Base-by-base conservation (phyloP, 2,329 filamentous ascomycete genomes). In the Xylaria sp. region DNA sequence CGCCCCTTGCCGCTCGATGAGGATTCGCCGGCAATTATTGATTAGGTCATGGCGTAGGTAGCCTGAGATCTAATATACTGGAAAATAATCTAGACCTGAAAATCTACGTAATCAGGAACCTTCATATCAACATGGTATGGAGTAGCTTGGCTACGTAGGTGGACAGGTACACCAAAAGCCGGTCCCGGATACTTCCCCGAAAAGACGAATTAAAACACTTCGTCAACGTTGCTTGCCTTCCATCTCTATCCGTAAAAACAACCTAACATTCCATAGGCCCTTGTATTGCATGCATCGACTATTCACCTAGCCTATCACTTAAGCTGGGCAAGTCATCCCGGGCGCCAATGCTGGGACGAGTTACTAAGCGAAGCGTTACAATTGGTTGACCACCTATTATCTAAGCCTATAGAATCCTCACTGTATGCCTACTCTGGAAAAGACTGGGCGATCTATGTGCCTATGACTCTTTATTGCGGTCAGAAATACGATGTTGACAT, bases 11-110 rank as follows among this genome's bases (percentile, higher is more conserved):
- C 58, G 59, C 14, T 51, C 51, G 27, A 63, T 27, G 5, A 14
- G 12, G 27, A 27, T 47, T 12, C 12, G 14, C 65, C 65, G 65
- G 65, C 65, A 67, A 50, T 67, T 64, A 17, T 51, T 51, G 7
- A 56, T 42, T 21, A 51, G 39, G 42, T 36, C 36, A 53, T 34
- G 39, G 39, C 11, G 39, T 57, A 21, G 48, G 63, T 34, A 30
- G 62, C 50, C 30, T 56, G 12, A 4, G 19, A 58, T 51, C 19
- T n/a, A 56, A 53, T 32, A 50, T 42, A 42, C 39, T 14, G 2
- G 12, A 5, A 56, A 27, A 17, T 39, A 1, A 27, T 51, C n/a
- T 45, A 62, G 50, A 45, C 36, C 42, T 42, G n/a, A 27, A 48
- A 51, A 62, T 55, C 27, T 27, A 47, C n/a, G 42, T n/a, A 47